A percentile compares a stretch with the other conserved stretches of the same genome.
Conservation (phyloP, 2,329 filamentous ascomycete genomes). For the Pseudogymnoascus pannorum region DNA sequence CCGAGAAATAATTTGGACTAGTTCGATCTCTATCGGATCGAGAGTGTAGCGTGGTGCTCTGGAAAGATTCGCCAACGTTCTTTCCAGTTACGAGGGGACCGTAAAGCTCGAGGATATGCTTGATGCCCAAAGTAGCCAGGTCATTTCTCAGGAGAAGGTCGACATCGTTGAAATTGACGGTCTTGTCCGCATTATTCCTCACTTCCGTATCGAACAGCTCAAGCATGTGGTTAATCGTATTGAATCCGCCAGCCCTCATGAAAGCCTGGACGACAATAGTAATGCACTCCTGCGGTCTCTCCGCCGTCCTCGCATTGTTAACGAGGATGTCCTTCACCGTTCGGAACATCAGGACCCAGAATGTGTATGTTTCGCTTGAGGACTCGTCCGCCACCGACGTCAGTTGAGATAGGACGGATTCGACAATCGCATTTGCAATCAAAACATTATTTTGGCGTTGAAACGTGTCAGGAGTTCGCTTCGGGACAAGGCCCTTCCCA, state of each 20-base stretch:
- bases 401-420: conserved; percentile 62
- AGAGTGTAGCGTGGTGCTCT: conserved; percentile 44
- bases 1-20: conserved; percentile 53
- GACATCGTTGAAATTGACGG: conserved; percentile 36
- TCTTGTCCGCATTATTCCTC: conserved; percentile 38
- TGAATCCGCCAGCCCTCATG: conserved; percentile 71
- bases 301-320: conserved; percentile 44
- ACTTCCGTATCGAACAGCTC: conserved; percentile 57
- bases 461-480: conserved; percentile 62
- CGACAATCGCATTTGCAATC: conserved; percentile 60
- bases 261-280: conserved; percentile 81
- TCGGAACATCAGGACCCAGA: conserved; percentile 75
- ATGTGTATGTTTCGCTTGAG: conserved; percentile 61
- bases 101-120: conserved; percentile 80
- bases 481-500: conserved; percentile 71
- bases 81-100: conserved; percentile 69
- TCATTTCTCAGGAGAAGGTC: conserved; percentile 34
- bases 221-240: conserved; percentile 65
- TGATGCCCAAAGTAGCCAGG: conserved; percentile 54
- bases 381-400: conserved; percentile 35
- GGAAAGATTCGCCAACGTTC: conserved; percentile 68
- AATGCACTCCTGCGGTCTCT: conserved; percentile 44
- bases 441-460: conserved; percentile 45
- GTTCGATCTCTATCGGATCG: conserved; percentile 48
- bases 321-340: conserved; percentile 72